These are phyloP conservation scores for Peronosclerospora sorghi DNA, from an alignment of 352 stramenopile species.

Conservation along the genomic window DNA sequence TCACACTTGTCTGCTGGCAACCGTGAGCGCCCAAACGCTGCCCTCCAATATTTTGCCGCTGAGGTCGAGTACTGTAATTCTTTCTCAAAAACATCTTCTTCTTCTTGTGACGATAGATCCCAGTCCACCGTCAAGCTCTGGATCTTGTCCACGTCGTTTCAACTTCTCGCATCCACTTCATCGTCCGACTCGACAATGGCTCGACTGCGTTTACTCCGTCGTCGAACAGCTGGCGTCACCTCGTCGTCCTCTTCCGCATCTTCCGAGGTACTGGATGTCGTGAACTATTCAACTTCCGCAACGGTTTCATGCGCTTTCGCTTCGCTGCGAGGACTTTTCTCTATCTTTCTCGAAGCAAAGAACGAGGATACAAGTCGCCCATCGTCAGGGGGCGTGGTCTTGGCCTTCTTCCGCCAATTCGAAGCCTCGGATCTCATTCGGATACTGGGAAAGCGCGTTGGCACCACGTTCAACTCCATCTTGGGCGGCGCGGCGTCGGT, in stretches of 20 bases:
- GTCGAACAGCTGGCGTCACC: slow-evolving; percentile 19
- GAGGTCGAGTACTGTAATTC: slow-evolving; percentile 20
- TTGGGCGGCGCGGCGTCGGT: slow-evolving; percentile 16
- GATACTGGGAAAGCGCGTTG: slow-evolving; percentile 19
- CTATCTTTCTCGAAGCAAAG: no score
- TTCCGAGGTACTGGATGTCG: slow-evolving; percentile 23
- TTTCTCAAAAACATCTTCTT: slow-evolving; percentile 19
- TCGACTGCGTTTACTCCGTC: slow-evolving; percentile 35
- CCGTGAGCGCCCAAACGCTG: slow-evolving; percentile 29
- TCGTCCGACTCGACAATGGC: slow-evolving; percentile 63
- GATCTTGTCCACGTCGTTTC: slow-evolving; percentile 2
- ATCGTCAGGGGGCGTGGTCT: background rate
- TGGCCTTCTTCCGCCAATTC: background rate
- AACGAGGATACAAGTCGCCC: slow-evolving; percentile 30
- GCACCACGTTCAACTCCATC: slow-evolving; percentile 20
- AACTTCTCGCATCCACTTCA: slow-evolving; percentile 16
- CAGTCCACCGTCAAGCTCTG: slow-evolving; percentile 22
- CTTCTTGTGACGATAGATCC: slow-evolving; percentile 32
- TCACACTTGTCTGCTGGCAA: slow-evolving; percentile 23
- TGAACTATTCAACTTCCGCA: slow-evolving; percentile 1
- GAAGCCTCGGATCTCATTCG: slow-evolving; percentile 21
- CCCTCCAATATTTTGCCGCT: slow-evolving; percentile 45
- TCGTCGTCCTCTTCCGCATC: slow-evolving; percentile 40
- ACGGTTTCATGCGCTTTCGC: background rate
- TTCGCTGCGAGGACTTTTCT: no score